phyloP scores from a whole-genome alignment of 2,329 filamentous ascomycete species.

The Achaetomium macrosporum region DNA sequence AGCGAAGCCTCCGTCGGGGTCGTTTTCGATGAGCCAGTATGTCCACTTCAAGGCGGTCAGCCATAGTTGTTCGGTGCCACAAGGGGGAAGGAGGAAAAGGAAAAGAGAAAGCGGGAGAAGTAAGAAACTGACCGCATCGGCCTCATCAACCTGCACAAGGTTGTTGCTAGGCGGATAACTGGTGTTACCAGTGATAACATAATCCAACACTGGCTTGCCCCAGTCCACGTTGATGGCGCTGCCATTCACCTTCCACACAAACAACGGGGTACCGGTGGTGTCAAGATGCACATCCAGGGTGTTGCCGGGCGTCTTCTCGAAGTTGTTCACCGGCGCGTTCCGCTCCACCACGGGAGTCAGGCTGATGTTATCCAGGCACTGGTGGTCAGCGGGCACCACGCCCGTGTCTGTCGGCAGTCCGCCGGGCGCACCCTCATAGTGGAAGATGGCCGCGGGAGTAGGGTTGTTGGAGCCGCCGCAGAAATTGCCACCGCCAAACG shows the following conservation, averaged over 20 bases:
- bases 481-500: constrained; percentile 24
- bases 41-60: constrained; percentile 21
- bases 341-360: constrained; percentile 27
- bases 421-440: constrained; percentile 23
- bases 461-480: constrained; percentile 26
- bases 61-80: neutral
- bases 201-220: constrained; percentile 33
- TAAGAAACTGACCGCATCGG: constrained; percentile 12
- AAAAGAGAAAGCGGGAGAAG: neutral
- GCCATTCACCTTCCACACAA: constrained; percentile 28
- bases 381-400: constrained; percentile 16
- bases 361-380: constrained; percentile 23
- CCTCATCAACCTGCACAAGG: constrained; percentile 24
- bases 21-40: constrained; percentile 33
- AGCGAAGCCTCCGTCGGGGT: constrained; percentile 24
- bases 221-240: constrained; percentile 31
- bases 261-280: constrained; percentile 18
- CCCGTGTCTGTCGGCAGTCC: constrained; percentile 24
- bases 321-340: constrained; percentile 17
- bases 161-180: constrained; percentile 26
- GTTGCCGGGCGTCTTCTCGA: constrained; percentile 20
- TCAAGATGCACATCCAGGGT: constrained; percentile 21
- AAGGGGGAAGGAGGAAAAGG: neutral
- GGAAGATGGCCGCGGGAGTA: constrained; percentile 28
- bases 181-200: constrained; percentile 27